Evolutionary conservation across 148 eudicot genomes (phyloP).

Genomic region (Fagopyrum esculentum): DNA sequence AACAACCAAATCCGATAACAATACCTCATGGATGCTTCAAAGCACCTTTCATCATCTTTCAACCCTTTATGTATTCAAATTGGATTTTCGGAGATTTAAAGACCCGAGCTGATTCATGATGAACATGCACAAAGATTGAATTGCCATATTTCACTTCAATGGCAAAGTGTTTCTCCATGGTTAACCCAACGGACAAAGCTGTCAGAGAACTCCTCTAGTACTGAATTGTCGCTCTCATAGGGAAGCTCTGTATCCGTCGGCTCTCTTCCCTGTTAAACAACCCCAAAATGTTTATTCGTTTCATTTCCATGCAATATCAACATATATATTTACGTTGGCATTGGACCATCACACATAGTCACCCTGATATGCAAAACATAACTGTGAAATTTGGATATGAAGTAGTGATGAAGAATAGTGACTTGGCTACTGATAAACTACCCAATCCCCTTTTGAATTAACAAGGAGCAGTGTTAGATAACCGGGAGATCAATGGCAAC

Average conservation of each 20-base stretch:
- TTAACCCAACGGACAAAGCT: constrained; percentile 75
- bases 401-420: neutral
- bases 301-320: neutral
- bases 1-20: neutral
- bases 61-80: neutral
- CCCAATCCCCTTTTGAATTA: neutral
- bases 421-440: neutral
- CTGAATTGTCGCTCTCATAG: constrained; percentile 25
- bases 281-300: neutral
- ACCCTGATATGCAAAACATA: too few relatives aligned
- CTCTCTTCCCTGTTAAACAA: constrained; percentile 38
- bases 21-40: constrained; percentile 5
- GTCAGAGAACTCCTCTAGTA: constrained; percentile 62
- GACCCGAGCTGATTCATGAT: neutral
- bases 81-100: neutral
- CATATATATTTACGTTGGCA: too few relatives aligned
- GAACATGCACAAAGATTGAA: neutral
- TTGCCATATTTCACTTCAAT: constrained; percentile 17
- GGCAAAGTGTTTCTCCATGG: constrained; percentile 62
- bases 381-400: neutral
- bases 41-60: neutral
- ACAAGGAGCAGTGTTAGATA: neutral
- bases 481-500: neutral
- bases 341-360: too few relatives aligned
- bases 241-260: constrained; percentile 38